A percentile compares a stretch with the other conserved stretches of the same genome.
phyloP scores from a whole-genome alignment of 2,329 filamentous ascomycete genomes.

The Penicillium sumatraense region DNA sequence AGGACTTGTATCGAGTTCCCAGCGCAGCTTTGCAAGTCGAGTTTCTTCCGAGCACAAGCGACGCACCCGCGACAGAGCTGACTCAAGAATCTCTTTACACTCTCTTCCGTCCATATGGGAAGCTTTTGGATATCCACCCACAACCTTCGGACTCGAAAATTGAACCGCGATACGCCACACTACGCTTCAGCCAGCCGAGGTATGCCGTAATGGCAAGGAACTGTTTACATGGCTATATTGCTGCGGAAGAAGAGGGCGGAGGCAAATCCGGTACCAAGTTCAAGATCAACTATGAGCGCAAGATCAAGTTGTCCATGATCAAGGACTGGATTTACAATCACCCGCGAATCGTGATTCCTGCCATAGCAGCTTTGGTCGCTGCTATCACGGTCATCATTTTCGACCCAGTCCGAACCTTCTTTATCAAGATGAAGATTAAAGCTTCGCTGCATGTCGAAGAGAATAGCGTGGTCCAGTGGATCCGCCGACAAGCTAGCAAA shows the following conservation, averaged over 20 bases:
- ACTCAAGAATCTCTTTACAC: constrained; percentile 86
- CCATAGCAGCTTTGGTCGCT: constrained; percentile 78
- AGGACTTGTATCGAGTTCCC: constrained; percentile 85
- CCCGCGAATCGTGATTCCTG: constrained; percentile 83
- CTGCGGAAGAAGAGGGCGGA: constrained; percentile 71
- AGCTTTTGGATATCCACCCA: constrained; percentile 80
- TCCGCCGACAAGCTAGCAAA: constrained; percentile 66
- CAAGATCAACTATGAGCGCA: constrained; percentile 81
- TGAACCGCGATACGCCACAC: constrained; percentile 75
- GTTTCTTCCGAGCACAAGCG: constrained; percentile 75
- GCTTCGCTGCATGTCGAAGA: constrained; percentile 74
- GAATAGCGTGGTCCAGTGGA: constrained; percentile 77
- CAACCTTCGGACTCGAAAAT: constrained; percentile 88
- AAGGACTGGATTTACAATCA: constrained; percentile 88
- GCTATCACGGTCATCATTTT: constrained; percentile 86
- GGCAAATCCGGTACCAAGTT: constrained; percentile 77
- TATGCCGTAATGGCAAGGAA: constrained; percentile 88
- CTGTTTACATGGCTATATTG: constrained; percentile 83
- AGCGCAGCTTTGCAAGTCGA: constrained; percentile 78
- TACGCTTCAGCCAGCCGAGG: constrained; percentile 75
- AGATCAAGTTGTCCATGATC: constrained; percentile 75
- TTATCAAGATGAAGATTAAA: constrained; percentile 86
- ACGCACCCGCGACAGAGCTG: constrained; percentile 74
- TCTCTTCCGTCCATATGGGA: constrained; percentile 87
- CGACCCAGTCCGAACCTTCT: constrained; percentile 91